These are phyloP conservation scores for Penicillium glabrum DNA, from an alignment of 2,329 filamentous ascomycete genomes.

Conservation along the genomic window DNA sequence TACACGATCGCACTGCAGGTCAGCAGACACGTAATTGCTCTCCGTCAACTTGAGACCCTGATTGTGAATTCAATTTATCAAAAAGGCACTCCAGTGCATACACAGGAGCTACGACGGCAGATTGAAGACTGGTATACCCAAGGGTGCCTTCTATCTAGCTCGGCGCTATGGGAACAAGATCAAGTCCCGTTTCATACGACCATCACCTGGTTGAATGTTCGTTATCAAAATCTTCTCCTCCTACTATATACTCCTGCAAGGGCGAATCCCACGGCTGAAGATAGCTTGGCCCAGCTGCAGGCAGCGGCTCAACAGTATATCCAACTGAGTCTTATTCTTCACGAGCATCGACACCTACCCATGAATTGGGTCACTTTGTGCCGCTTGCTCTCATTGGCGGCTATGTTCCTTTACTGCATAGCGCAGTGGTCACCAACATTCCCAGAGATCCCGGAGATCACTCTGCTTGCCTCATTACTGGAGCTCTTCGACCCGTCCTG, in stretches of 20 bases:
- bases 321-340: constrained; percentile 43
- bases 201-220: constrained; percentile 45
- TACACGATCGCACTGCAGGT: constrained; percentile 47
- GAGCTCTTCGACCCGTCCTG: neutral
- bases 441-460: neutral
- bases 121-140: constrained; percentile 52
- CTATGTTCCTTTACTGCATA: constrained; percentile 10
- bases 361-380: constrained; percentile 46
- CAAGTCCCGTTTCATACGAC: constrained; percentile 49
- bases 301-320: constrained; percentile 43
- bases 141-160: constrained; percentile 46
- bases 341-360: constrained; percentile 46
- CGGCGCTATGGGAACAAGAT: constrained; percentile 36
- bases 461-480: neutral
- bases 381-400: constrained; percentile 22
- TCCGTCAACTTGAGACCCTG: constrained; percentile 47
- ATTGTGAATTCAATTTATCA: constrained; percentile 29
- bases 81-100: neutral
- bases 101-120: constrained; percentile 39
- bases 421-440: neutral
- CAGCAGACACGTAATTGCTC: constrained; percentile 47
- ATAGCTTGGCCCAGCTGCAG: constrained; percentile 39
- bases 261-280: constrained; percentile 28
- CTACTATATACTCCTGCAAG: constrained; percentile 33
- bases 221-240: constrained; percentile 49